Conservation (phyloP, 208 protist genomes). For the Trypanosoma cruzi region DNA sequence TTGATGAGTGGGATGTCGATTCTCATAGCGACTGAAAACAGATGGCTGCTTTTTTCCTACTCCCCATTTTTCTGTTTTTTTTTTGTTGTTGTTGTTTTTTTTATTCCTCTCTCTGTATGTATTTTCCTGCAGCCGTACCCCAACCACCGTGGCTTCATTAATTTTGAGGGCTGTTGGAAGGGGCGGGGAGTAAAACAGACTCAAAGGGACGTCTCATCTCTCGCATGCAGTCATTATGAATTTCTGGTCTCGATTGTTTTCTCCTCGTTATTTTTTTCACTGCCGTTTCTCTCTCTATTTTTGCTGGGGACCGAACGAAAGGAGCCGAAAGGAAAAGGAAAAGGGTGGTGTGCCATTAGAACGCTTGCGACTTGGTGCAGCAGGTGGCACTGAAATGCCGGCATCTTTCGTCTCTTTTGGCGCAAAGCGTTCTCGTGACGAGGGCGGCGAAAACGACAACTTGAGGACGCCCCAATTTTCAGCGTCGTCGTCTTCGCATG, state of each 20-base stretch:
- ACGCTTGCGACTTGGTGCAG: background rate
- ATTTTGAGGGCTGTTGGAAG: background rate
- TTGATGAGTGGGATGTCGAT: constrained; percentile 21
- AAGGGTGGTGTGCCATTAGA: background rate
- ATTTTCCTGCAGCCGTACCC: background rate
- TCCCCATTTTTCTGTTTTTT: too few species aligned
- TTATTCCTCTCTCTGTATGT: constrained; percentile 4
- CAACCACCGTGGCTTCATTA: too few species aligned
- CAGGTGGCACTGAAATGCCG: constrained; percentile 8
- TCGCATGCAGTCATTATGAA: background rate
- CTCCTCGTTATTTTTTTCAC: background rate
- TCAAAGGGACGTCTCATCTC: background rate
- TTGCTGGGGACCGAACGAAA: background rate
- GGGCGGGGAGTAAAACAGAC: background rate
- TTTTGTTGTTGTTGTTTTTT: constrained; percentile 15
- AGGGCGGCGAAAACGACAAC: background rate
- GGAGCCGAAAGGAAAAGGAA: background rate
- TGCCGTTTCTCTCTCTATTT: background rate
- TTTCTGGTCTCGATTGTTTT: background rate
- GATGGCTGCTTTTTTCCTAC: too few species aligned
- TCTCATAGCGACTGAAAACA: constrained; percentile 9
- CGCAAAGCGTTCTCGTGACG: constrained; percentile 39
- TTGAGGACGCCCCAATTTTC: background rate
- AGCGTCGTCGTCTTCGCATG: constrained; percentile 3
- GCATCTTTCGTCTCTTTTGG: background rate